Conservation (phyloP, 2,329 filamentous ascomycete species). For the Cercospora sp. region DNA sequence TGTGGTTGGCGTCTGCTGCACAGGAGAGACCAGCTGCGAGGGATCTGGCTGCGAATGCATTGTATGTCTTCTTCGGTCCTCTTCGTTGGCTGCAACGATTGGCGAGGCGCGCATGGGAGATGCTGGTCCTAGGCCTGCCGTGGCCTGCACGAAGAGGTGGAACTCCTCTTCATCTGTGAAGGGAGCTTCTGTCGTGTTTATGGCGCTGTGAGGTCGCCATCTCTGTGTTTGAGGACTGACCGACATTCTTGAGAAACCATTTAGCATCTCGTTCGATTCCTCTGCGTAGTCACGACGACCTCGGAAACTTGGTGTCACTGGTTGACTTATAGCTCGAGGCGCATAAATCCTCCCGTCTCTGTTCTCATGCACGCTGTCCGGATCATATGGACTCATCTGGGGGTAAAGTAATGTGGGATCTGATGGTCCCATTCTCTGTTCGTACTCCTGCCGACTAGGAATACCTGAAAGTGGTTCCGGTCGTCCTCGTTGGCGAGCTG, state of each 20-base stretch:
- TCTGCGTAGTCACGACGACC: conserved; percentile 7
- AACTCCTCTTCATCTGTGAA: conserved; percentile 37
- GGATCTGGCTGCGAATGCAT: neutral
- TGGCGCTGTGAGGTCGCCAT: conserved; percentile 19
- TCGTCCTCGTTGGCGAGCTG: conserved; percentile 4
- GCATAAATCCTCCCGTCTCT: conserved; percentile 15
- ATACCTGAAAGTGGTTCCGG: conserved; percentile 6
- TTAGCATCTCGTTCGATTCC: conserved; percentile 15
- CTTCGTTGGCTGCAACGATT: neutral
- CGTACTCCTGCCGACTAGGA: conserved; percentile 10
- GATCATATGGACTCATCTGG: conserved; percentile 29
- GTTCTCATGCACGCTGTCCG: conserved; percentile 13
- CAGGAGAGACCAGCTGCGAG: conserved; percentile 25
- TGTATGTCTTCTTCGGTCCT: conserved; percentile 1
- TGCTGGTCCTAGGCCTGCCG: conserved; percentile 35
- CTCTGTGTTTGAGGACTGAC: conserved; percentile 25
- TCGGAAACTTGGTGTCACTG: conserved; percentile 23
- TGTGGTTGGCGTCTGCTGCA: conserved; percentile 32
- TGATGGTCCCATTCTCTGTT: conserved; percentile 3
- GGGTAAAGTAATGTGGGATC: conserved; percentile 29
- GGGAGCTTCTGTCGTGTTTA: conserved; percentile 25
- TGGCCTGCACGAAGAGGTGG: conserved; percentile 37
- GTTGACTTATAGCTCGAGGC: conserved; percentile 33
- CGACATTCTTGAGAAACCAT: conserved; percentile 22
- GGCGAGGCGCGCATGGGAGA: conserved; percentile 18